Evolutionary conservation across 345 rosid species (phyloP).

Genomic region (Odontarrhena argentea): DNA sequence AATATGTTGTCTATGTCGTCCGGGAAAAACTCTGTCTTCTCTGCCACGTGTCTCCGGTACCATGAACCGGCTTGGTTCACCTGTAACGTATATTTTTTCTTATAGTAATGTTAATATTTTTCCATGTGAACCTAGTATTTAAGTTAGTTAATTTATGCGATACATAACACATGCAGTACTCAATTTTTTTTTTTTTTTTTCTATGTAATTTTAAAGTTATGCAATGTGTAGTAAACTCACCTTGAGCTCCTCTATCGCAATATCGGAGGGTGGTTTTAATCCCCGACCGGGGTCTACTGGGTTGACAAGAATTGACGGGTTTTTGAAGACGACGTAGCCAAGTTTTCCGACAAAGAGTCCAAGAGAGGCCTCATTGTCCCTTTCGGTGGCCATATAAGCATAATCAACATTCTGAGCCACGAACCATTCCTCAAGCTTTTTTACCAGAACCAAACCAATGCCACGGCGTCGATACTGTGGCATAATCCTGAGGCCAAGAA

Average conservation of each 20-base stretch:
- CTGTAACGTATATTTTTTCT: constrained; percentile 5
- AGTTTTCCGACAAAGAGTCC: constrained; percentile 56
- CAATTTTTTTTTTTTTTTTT: neutral
- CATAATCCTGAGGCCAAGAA: constrained; percentile 64
- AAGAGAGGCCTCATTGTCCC: constrained; percentile 67
- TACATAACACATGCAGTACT: no score
- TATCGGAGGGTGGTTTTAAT: constrained; percentile 40
- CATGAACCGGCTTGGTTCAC: constrained; percentile 57
- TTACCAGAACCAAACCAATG: constrained; percentile 56
- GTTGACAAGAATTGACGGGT: constrained; percentile 66
- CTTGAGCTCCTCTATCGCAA: constrained; percentile 51
- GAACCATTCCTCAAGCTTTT: constrained; percentile 77
- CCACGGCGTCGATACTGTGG: constrained; percentile 64
- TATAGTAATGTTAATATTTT: neutral
- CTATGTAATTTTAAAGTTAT: neutral
- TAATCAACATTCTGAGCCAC: constrained; percentile 52
- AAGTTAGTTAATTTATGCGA: no score
- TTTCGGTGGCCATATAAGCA: constrained; percentile 80
- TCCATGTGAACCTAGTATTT: neutral
- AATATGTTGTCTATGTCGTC: constrained; percentile 59
- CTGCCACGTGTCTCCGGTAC: constrained; percentile 52
- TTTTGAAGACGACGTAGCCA: constrained; percentile 56
- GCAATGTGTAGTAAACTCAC: constrained; percentile 12
- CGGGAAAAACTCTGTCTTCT: constrained; percentile 68
- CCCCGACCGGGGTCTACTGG: constrained; percentile 51